phyloP scores from a whole-genome alignment of 306 rosid genomes.

The Cucurbita pepo region DNA sequence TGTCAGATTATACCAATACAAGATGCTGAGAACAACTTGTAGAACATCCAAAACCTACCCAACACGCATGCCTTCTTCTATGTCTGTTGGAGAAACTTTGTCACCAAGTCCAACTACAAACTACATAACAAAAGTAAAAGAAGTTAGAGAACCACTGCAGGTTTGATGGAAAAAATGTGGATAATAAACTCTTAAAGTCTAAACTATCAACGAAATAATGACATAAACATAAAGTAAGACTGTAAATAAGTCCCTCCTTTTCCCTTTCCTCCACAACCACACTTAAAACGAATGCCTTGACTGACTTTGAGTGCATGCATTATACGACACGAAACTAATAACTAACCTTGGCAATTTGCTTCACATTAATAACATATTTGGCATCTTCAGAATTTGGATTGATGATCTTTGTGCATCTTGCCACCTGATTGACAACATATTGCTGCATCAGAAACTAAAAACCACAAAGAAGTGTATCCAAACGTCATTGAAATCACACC shows the following conservation, averaged over 20 bases:
- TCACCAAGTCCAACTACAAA: conserved; percentile 99
- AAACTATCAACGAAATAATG: neutral
- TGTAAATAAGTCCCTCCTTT: neutral
- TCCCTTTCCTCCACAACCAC: neutral
- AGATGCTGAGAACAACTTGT: neutral
- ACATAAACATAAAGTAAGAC: neutral
- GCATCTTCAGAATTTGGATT: conserved; percentile 97
- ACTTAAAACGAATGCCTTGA: neutral
- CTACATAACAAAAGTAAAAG: conserved; percentile 30
- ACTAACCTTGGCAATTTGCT: conserved; percentile 90
- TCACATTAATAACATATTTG: conserved; percentile 86
- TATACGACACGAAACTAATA: neutral
- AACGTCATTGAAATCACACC: conserved; percentile 20
- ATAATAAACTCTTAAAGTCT: neutral
- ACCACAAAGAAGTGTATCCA: neutral
- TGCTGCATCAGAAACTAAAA: conserved; percentile 4
- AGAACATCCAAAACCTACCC: conserved; percentile 41
- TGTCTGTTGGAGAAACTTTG: conserved; percentile 97
- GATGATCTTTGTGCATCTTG: conserved; percentile 95
- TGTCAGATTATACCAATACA: neutral
- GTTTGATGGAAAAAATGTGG: neutral
- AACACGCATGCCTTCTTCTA: conserved; percentile 99
- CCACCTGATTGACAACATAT: conserved; percentile 45
- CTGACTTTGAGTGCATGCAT: neutral
- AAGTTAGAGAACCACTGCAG: conserved; percentile 14